Conservation (phyloP, 108 stramenopile species). For the Cyclotella distinguenda region DNA sequence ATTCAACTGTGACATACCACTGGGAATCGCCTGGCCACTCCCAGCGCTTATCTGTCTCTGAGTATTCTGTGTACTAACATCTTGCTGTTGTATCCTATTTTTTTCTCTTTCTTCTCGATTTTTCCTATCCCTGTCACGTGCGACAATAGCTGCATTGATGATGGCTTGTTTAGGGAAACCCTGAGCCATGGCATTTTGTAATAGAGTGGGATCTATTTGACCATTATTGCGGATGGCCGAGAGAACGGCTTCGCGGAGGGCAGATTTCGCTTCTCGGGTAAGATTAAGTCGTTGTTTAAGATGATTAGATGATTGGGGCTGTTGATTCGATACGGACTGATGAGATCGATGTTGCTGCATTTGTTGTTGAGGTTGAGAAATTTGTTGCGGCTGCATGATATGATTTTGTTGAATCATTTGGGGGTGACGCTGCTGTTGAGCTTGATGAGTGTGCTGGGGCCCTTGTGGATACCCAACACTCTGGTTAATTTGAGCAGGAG, state of each 20-base stretch:
- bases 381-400: constrained; percentile 32
- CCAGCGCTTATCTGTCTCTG: background rate
- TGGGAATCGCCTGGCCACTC: background rate
- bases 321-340: constrained; percentile 14
- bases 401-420: background rate
- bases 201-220: constrained; percentile 54
- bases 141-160: constrained; percentile 78
- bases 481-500: background rate
- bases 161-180: constrained; percentile 77
- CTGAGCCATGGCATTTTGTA: constrained; percentile 69
- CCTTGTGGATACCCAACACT: background rate
- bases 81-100: constrained; percentile 22
- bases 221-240: constrained; percentile 78
- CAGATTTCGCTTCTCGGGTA: constrained; percentile 63
- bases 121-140: constrained; percentile 60
- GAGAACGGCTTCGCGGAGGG: constrained; percentile 79
- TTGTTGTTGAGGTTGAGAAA: constrained; percentile 2
- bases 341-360: constrained; percentile 12
- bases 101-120: constrained; percentile 48
- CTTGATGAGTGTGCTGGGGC: constrained; percentile 18
- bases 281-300: constrained; percentile 47
- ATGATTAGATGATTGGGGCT: constrained; percentile 23
- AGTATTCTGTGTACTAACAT: background rate
- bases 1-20: background rate
- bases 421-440: constrained; percentile 21